These are phyloP conservation scores for Monosporascus sp. DNA, from an alignment of 2,329 filamentous ascomycete genomes.

Conservation along the genomic window DNA sequence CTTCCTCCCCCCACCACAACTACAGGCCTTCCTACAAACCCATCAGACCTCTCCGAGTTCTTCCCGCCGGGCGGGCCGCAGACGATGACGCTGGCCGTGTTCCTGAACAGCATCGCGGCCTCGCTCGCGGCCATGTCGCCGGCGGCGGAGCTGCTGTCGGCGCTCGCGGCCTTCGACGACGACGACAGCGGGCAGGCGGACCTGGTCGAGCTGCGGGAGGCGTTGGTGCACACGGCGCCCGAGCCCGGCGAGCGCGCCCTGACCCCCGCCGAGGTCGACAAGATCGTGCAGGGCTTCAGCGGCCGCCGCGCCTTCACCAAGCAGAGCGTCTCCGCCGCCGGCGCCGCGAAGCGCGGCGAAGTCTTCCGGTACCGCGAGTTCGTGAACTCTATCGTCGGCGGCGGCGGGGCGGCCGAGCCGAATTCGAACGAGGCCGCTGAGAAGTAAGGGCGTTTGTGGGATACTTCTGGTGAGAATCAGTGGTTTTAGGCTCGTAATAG, in stretches of 20 bases:
- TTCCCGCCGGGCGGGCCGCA: constrained; percentile 69
- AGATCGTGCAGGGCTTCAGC: constrained; percentile 81
- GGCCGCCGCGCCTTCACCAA: constrained; percentile 78
- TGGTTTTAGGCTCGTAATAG: background rate
- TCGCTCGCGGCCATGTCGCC: constrained; percentile 71
- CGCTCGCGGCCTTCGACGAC: constrained; percentile 92
- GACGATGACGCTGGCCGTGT: constrained; percentile 77
- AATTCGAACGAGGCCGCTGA: constrained; percentile 29
- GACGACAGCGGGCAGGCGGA: constrained; percentile 94
- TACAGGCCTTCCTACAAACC: constrained; percentile 66
- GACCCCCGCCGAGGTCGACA: constrained; percentile 72
- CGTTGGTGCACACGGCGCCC: constrained; percentile 74
- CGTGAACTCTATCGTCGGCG: constrained; percentile 63
- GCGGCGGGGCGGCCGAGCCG: constrained; percentile 29
- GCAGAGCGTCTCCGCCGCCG: constrained; percentile 29
- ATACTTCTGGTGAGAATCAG: constrained; percentile 7
- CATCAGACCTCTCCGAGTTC: constrained; percentile 70
- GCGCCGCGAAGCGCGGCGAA: constrained; percentile 61
- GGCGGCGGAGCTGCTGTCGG: constrained; percentile 74
- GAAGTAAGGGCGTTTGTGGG: constrained; percentile 17
- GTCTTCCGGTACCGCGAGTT: constrained; percentile 95
- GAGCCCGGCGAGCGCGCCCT: constrained; percentile 64
- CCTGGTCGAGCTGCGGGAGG: constrained; percentile 73
- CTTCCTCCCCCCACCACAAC: background rate
- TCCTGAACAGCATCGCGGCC: constrained; percentile 75